Base-by-base conservation (phyloP, 148 eudicot species). In the Persicaria tinctoria region DNA sequence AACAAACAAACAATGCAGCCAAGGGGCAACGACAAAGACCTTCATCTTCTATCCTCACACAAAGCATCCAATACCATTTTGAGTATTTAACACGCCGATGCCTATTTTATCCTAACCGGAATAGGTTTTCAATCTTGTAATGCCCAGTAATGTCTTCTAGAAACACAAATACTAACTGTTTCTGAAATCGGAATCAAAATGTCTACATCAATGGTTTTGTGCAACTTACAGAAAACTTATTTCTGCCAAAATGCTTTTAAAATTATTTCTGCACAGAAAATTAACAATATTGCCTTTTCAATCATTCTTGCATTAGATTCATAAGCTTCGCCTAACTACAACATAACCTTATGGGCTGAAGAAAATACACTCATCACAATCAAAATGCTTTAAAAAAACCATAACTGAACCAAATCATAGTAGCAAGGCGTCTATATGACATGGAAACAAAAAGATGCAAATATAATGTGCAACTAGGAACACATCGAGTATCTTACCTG, bases 401-500 rank as follows among this genome's bases (percentile, higher is more conserved):
- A 32, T 2, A 32, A 1, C 41, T 32, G 41, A 3, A 57, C 63
- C 5, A 17, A 18, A 17, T 57, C 17, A 17, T 57, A n/a, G 9
- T 57, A 54, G 46, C 48, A 66, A 41, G 12, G 70, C 6, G 13
- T 0, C 68, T 44, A 66, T 66, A 66, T 32, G 41, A 44, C 18
- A 66, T 44, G 46, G 48, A 66, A 41, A 12, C 2, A 32, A 32
- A 7, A 41, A 5, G 32, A 66, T 38, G 70, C 48, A 71, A 3
- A 48, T 71, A 47, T 71, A 3, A 18, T 0, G 16, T 12, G 76
- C 62, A 41, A 20, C 23, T 20, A 20, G 23, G 23, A 62, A 48
- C 53, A 13, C 6, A 32, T 59, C 72, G 32, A 27, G 68, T 12
- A 73, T 55, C 73, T 74, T 84, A 90, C 96, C 97, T 87, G 82